These are phyloP conservation scores for Vachellia pachyceras DNA, from an alignment of 306 rosid species.

Conservation along the genomic window DNA sequence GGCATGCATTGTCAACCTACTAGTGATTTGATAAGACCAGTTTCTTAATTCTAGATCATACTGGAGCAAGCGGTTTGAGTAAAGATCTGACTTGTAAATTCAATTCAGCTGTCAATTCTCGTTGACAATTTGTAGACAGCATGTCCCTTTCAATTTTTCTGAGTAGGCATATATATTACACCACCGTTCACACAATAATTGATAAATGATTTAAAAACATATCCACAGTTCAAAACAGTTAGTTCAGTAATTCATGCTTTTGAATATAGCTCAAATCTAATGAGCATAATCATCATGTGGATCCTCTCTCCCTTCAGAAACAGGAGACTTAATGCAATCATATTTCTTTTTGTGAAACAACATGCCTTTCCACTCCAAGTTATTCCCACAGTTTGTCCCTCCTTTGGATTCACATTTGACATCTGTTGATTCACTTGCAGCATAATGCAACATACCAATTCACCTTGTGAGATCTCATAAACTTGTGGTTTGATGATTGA, in stretches of 20 bases:
- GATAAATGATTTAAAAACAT: neutral
- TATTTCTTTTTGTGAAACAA: constrained; percentile 6
- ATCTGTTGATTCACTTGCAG: constrained; percentile 31
- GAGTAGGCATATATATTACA: neutral
- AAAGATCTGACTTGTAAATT: neutral
- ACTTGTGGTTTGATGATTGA: constrained; percentile 56
- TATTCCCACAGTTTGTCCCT: constrained; percentile 22
- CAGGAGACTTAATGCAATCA: neutral
- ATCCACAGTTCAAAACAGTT: neutral
- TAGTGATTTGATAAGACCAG: neutral
- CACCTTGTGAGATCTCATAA: constrained; percentile 41
- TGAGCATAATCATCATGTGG: neutral
- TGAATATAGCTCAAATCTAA: neutral
- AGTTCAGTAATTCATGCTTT: neutral
- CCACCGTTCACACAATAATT: neutral
- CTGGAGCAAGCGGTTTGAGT: neutral
- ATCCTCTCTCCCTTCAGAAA: neutral
- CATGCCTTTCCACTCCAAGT: neutral
- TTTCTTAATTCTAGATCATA: constrained; percentile 6
- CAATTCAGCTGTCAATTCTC: neutral
- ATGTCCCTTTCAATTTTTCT: neutral
- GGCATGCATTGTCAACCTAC: constrained; percentile 1
- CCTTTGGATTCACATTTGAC: constrained; percentile 7
- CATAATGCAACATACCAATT: constrained; percentile 27
- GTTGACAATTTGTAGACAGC: neutral